Percentiles rank a stretch among this genome's conserved stretches.
These are phyloP conservation scores for Bipolaris cookei DNA, from an alignment of 2,329 filamentous ascomycete species.

Conservation along the genomic window DNA sequence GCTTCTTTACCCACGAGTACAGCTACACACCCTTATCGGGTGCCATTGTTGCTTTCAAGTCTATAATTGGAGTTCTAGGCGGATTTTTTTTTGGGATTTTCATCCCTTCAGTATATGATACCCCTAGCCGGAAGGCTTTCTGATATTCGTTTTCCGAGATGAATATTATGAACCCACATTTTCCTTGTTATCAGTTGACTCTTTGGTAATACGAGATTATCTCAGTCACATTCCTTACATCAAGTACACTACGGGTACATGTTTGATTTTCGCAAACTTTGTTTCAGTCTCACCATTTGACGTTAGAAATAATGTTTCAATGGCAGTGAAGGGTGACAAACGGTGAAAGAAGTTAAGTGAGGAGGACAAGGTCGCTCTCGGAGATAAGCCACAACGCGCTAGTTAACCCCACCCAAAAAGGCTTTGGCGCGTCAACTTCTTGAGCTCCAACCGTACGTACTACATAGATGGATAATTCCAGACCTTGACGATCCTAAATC, in stretches of 20 bases:
- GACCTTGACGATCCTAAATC: neutral
- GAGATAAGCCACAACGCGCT: slow-evolving; percentile 25
- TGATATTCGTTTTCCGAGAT: neutral
- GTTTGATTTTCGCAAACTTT: no score
- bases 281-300: no score
- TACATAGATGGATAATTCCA: no score
- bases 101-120: slow-evolving; percentile 3
- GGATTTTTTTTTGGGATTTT: neutral
- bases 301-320: no score
- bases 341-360: neutral
- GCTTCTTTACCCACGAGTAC: neutral
- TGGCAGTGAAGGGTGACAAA: no score
- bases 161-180: no score
- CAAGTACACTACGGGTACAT: no score
- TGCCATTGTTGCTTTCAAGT: neutral
- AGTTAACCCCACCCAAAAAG: slow-evolving; percentile 32
- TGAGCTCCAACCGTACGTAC: neutral
- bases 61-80: neutral
- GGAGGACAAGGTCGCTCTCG: neutral
- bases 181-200: neutral
- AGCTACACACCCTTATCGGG: neutral
- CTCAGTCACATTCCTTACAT: no score
- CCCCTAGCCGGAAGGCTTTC: neutral
- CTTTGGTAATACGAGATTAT: neutral
- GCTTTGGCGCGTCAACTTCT: slow-evolving; percentile 16